Conservation (phyloP, 768 basidiomycete genomes). For the Pleurotus tuber-regium region DNA sequence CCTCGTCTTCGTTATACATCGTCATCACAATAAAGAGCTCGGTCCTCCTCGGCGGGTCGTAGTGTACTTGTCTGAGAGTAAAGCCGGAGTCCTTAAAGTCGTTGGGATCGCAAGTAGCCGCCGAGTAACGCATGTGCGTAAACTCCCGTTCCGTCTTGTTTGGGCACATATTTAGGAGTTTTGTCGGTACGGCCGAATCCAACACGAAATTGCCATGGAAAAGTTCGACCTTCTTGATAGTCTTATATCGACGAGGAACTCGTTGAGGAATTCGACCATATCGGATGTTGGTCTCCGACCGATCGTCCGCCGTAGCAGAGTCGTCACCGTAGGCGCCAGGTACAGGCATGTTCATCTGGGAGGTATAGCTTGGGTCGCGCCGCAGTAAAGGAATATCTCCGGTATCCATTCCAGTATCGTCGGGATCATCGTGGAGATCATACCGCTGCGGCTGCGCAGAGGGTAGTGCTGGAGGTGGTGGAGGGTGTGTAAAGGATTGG, state of each 20-base stretch:
- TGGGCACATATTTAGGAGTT: conserved; percentile 81
- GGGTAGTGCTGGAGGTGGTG: conserved; percentile 19
- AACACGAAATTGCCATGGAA: conserved; percentile 94
- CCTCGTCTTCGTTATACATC: conserved; percentile 96
- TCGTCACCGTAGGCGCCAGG: conserved; percentile 45
- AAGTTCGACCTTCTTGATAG: conserved; percentile 89
- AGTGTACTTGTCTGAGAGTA: conserved; percentile 86
- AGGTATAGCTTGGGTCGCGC: conserved; percentile 34
- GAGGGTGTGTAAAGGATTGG: conserved; percentile 22
- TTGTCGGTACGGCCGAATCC: conserved; percentile 88
- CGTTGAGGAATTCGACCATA: conserved; percentile 92
- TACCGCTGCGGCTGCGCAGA: conserved; percentile 26
- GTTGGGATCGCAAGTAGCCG: conserved; percentile 95
- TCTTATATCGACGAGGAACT: conserved; percentile 88
- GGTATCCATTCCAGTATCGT: conserved; percentile 43
- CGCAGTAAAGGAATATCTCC: conserved; percentile 69
- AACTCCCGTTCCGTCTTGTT: conserved; percentile 83
- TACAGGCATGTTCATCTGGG: conserved; percentile 32
- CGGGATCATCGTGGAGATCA: conserved; percentile 40
- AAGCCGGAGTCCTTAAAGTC: conserved; percentile 82
- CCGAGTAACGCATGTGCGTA: conserved; percentile 94
- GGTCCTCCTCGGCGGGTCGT: conserved; percentile 86
- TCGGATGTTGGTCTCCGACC: conserved; percentile 58
- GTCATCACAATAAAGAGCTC: conserved; percentile 98
- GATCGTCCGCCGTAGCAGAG: conserved; percentile 22